Evolutionary conservation across 495 filamentous ascomycete genomes (phyloP), one percentile per base, ranked within the genome.

Genomic region (Hyaloscypha finlandica): DNA sequence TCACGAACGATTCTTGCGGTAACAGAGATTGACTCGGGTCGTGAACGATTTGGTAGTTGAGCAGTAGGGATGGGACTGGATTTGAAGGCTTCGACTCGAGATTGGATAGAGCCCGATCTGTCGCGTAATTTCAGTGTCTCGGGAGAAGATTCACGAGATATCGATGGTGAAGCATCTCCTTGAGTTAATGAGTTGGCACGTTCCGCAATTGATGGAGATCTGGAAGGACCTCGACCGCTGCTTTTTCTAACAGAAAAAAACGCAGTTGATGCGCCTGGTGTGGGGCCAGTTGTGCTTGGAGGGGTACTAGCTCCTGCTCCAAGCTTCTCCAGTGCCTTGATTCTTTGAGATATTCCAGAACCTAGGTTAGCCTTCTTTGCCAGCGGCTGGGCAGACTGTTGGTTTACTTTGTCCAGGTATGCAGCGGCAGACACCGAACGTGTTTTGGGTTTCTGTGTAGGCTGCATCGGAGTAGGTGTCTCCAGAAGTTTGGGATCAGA

Each of bases 271-370:
- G 60, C n/a, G 35, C 61, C 68, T 5, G 68, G 12, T 20, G 65
- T 25, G 20, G 66, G 53, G 14, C 39, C 54, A 11, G 58, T 59
- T 30, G 81, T 75, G 0, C 79, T 73, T 0, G 80, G 74, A 16
- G 81, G 77, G 1, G 77, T 66, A 25, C 71, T 51, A 12, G 71
- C 53, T 45, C 54, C 69, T 29, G 69, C 69, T 3, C 64, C 45
- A n/a, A 92, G 80, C 67, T 89, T 89, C 73, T 94, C 90, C 54
- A 97, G 81, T 16, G 92, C 92, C 73, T 95, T 92, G 73, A 97
- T 96, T 61, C 93, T 88, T 74, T 91, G 90, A 8, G 92, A 94
- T 71, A 97, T 96, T 48, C 92, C 92, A 31, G 90, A 91, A 2
- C 92, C 94, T 22, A 96, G 84, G 73, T 92, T 94, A 75, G 87